Evolutionary conservation across 1,284 basidiomycete species (phyloP), one percentile per base, ranked within the genome.

Genomic region (Sphaerobolus stellatus): DNA sequence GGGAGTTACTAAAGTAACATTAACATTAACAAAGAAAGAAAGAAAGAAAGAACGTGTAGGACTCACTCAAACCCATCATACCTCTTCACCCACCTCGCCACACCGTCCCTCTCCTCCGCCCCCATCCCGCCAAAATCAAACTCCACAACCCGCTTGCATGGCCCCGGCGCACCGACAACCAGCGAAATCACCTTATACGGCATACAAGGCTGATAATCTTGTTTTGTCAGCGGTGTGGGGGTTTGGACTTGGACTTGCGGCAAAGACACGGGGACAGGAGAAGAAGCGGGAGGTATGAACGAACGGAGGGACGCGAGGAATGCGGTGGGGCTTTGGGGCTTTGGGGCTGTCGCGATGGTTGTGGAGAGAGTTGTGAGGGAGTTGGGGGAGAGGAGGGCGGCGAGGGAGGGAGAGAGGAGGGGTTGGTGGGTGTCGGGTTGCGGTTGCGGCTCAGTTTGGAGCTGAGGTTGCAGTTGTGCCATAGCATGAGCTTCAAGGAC

Each of bases 61-160:
- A n/a, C n/a, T n/a, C n/a, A n/a, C n/a, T n/a, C n/a, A n/a, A n/a
- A n/a, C n/a, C n/a, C n/a, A n/a, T n/a, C n/a, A n/a, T n/a, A n/a
- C n/a, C n/a, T n/a, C n/a, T n/a, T n/a, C n/a, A n/a, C n/a, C n/a
- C n/a, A n/a, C n/a, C n/a, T n/a, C n/a, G n/a, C n/a, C n/a, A n/a
- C n/a, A n/a, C n/a, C n/a, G n/a, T n/a, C n/a, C n/a, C n/a, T n/a
- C n/a, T n/a, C n/a, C n/a, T n/a, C n/a, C n/a, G n/a, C n/a, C n/a
- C n/a, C n/a, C n/a, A n/a, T n/a, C n/a, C n/a, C 40, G 50, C 33
- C 40, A n/a, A 52, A 25, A 18, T 52, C 50, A 8, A 52, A 52
- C 29, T 43, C 33, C 3, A 52, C 11, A 18, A 43, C 50, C 14
- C 33, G 25, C 22, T 18, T 44, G 20, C 16, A 16, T 2, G 50